A percentile compares a stretch with the other conserved stretches of the same genome.
Conservation (phyloP, 306 rosid genomes). For the Sechiopsis laciniata region DNA sequence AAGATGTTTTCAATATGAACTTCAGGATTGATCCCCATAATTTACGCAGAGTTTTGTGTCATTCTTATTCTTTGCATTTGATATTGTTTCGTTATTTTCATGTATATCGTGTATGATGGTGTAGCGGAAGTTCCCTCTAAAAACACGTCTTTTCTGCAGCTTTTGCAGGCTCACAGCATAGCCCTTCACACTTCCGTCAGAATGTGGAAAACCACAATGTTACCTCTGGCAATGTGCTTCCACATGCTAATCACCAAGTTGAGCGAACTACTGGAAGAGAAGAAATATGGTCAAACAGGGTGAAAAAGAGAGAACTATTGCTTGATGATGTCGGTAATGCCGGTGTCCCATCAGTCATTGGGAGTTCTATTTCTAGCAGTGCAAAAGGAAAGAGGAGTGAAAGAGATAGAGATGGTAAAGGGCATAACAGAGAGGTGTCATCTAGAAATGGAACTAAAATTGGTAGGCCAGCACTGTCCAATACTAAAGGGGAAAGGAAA, state of each 20-base stretch:
- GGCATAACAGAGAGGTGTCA: constrained; percentile 71
- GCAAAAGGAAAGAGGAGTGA: constrained; percentile 98
- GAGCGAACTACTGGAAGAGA: constrained; percentile 65
- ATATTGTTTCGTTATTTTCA: background rate
- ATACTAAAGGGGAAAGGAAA: constrained; percentile 83
- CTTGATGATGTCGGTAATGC: constrained; percentile 83
- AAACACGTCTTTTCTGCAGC: constrained; percentile 43
- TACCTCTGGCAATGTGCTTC: constrained; percentile 49
- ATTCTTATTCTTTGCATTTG: background rate
- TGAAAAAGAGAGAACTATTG: constrained; percentile 88
- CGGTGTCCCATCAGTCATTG: constrained; percentile 56
- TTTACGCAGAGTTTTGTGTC: constrained; percentile 25
- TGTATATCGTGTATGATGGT: background rate
- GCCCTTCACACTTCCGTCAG: constrained; percentile 68
- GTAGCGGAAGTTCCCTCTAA: background rate
- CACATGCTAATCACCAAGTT: constrained; percentile 46
- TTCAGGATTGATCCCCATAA: constrained; percentile 5
- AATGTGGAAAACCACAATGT: constrained; percentile 56
- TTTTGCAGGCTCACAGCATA: constrained; percentile 69
- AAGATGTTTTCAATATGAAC: too few species aligned
- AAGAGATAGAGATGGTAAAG: constrained; percentile 98
- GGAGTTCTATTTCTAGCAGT: constrained; percentile 66
- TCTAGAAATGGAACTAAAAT: constrained; percentile 85
- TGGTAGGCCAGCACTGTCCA: constrained; percentile 73
- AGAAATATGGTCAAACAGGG: constrained; percentile 77